Evolutionary conservation across 148 eudicot species (phyloP), one percentile per base, ranked within the genome.

Genomic region (Vaccinium macrocarpon): DNA sequence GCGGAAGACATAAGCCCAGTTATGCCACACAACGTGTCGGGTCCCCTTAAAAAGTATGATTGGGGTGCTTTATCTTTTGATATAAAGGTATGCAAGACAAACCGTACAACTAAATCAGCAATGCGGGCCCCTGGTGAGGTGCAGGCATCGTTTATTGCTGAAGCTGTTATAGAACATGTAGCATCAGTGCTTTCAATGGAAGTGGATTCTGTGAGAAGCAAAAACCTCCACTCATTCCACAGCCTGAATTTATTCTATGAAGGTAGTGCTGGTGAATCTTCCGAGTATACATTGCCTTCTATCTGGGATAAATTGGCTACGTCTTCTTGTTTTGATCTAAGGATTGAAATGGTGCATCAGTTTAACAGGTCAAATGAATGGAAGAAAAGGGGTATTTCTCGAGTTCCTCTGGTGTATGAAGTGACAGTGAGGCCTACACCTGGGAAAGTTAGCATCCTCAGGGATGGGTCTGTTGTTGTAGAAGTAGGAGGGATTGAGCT

Each of bases 401-500:
- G 95, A 84, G 81, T 96, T 55, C 98, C 98, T 3, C 83, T 93
- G 29, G 82, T 94, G 81, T 84, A 89, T 73, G 91, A 91, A 85
- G 92, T 93, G 27, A 0, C 42, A 8, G 42, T 87, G 83, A 89
- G 93, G 73, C 80, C 95, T n/a, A 89, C 92, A 32, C 98, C 98
- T 0, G 98, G 97, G 61, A 96, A 91, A 91, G 98, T 96, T 75
- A 92, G 97, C 84, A 91, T 96, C 82, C 95, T 96, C 29, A 29
- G 72, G 53, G 98, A 96, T 86, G 98, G 98, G 48, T 96, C 98
- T 2, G 46, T 96, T 68, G 96, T 91, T 77, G 98, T 96, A 29
- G 98, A 96, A 90, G 93, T 94, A 74, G 98, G 98, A 83, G 98
- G 98, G 81, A 94, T 96, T 78, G 98, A 95, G 84, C 76, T 94